These are phyloP conservation scores for Acer saccharum DNA, from an alignment of 345 rosid genomes.

Conservation along the genomic window DNA sequence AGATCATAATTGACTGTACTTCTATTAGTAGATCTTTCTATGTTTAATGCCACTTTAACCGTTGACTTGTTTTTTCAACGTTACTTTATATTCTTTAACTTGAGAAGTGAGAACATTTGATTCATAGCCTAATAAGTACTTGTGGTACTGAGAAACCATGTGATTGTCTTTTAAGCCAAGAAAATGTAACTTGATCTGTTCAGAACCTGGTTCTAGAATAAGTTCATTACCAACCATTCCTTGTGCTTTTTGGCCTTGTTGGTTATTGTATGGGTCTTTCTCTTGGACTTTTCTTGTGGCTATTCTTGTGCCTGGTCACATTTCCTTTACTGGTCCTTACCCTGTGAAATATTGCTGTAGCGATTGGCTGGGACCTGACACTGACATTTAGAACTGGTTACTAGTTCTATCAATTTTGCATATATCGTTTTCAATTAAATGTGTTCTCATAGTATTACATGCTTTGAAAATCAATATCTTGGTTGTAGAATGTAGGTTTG, in stretches of 20 bases:
- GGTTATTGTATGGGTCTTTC: not conserved
- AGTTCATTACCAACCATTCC: not conserved
- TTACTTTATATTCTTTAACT: not conserved
- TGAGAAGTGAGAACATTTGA: not conserved
- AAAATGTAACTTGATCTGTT: not conserved
- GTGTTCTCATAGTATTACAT: constrained; percentile 2
- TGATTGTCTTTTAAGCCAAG: constrained; percentile 8
- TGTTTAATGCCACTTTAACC: not conserved
- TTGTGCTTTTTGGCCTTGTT: not conserved
- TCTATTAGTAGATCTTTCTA: not conserved
- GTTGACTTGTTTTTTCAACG: constrained; percentile 4
- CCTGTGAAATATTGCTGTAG: constrained; percentile 3
- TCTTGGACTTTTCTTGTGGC: no score
- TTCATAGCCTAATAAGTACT: not conserved
- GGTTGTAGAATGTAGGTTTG: not conserved
- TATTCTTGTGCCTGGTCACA: not conserved
- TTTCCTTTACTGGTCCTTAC: not conserved
- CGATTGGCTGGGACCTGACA: constrained; percentile 6
- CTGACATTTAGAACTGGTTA: constrained; percentile 6
- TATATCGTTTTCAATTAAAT: not conserved
- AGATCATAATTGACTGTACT: not conserved
- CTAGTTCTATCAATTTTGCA: not conserved
- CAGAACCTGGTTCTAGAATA: not conserved
- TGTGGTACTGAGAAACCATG: not conserved
- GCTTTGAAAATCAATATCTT: not conserved